Conservation (phyloP, 2,329 filamentous ascomycete species). For the Beauveria rudraprayagi region DNA sequence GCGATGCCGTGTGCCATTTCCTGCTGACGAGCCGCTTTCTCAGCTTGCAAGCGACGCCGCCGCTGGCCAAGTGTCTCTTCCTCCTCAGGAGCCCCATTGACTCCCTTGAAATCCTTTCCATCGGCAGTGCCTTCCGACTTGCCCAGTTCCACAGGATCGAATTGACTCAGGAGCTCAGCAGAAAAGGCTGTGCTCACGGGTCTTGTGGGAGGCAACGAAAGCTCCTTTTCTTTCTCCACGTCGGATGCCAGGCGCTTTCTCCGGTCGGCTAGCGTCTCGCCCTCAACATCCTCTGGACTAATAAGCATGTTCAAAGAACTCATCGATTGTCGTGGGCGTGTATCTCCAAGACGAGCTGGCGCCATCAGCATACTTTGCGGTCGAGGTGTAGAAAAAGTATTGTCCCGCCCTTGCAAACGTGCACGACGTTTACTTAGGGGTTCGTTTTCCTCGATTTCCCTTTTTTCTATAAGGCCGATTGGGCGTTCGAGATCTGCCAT, state of each 20-base stretch:
- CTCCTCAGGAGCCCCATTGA: conserved; percentile 35
- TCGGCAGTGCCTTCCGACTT: conserved; percentile 28
- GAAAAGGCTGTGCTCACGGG: conserved; percentile 61
- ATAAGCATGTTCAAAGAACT: conserved; percentile 34
- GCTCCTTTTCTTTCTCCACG: conserved; percentile 40
- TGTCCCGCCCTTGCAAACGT: conserved; percentile 58
- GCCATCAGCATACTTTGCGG: conserved; percentile 36
- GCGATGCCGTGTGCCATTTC: conserved; percentile 37
- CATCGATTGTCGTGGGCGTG: conserved; percentile 15
- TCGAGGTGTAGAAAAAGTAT: conserved; percentile 33
- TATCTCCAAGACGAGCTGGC: conserved; percentile 11
- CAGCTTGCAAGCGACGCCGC: conserved; percentile 62
- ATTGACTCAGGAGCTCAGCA: conserved; percentile 57
- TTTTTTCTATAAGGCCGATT: conserved; percentile 68
- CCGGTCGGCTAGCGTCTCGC: conserved; percentile 58
- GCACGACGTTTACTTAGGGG: conserved; percentile 71
- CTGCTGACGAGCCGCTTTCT: conserved; percentile 54
- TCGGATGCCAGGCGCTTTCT: conserved; percentile 50
- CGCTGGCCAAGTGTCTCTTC: conserved; percentile 76
- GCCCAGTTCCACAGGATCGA: conserved; percentile 43
- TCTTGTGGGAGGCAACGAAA: conserved; percentile 41
- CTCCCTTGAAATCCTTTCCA: conserved; percentile 28
- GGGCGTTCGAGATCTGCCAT: conserved; percentile 54
- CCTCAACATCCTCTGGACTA: conserved; percentile 50
- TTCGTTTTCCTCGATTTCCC: conserved; percentile 86